Percentiles rank a stretch among this genome's conserved stretches.
Evolutionary conservation across 805 yeast genomes (phyloP).

Genomic region (Scheffersomyces spartinae): DNA sequence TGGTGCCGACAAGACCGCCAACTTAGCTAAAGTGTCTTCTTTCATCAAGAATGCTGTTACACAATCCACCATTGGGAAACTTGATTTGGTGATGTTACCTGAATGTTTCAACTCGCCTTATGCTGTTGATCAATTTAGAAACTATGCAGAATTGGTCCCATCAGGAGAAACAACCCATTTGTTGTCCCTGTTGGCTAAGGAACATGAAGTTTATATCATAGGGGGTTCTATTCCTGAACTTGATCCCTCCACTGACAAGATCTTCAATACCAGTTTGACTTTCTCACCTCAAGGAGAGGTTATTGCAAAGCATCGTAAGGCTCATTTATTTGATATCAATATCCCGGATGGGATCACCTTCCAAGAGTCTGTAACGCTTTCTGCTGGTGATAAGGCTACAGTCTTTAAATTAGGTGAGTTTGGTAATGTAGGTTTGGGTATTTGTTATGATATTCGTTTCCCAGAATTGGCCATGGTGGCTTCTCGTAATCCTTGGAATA

Average conservation of each 20-base stretch:
- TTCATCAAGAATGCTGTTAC: conserved; percentile 51
- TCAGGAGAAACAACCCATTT: conserved; percentile 55
- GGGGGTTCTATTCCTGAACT: conserved; percentile 93
- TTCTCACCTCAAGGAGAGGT: conserved; percentile 64
- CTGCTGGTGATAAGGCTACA: conserved; percentile 77
- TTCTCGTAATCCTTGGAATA: conserved; percentile 45
- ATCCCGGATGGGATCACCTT: conserved; percentile 87
- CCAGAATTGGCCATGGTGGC: conserved; percentile 67
- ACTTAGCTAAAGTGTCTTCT: conserved; percentile 55
- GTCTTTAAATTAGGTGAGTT: conserved; percentile 53
- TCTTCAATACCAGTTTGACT: conserved; percentile 65
- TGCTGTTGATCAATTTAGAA: conserved; percentile 72
- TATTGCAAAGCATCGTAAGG: conserved; percentile 83
- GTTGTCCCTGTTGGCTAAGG: conserved; percentile 55
- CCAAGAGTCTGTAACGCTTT: conserved; percentile 64
- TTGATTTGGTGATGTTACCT: conserved; percentile 76
- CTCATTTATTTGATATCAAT: conserved; percentile 84
- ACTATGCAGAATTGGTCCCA: conserved; percentile 84
- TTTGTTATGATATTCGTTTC: conserved; percentile 72
- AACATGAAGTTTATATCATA: conserved; percentile 50
- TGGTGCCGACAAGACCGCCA: conserved; percentile 70
- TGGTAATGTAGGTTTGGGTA: conserved; percentile 76
- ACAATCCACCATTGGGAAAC: conserved; percentile 18
- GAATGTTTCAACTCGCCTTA: conserved; percentile 97
- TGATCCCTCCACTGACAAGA: conserved; percentile 35